Evolutionary conservation across 1,284 basidiomycete genomes (phyloP).

Genomic region (Malassezia globosa): DNA sequence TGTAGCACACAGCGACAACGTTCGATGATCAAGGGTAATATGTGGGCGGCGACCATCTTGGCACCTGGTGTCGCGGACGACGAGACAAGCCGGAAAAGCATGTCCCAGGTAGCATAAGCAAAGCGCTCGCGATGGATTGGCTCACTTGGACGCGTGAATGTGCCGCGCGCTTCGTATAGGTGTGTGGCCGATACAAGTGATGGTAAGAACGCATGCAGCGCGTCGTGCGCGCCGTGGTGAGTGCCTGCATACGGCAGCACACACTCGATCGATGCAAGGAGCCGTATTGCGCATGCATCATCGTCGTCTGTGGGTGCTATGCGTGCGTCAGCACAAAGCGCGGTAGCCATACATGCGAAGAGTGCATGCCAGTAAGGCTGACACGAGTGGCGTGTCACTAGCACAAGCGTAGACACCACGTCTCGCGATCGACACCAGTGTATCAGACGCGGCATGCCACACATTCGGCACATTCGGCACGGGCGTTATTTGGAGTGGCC

Average conservation of each 20-base stretch:
- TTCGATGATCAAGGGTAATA: slow-evolving; percentile 60
- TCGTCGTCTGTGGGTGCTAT: background rate
- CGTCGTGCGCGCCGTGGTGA: slow-evolving; percentile 59
- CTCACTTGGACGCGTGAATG: background rate
- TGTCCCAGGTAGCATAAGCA: slow-evolving; percentile 85
- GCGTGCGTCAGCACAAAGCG: background rate
- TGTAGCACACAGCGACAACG: slow-evolving; percentile 61
- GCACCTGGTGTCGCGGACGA: slow-evolving; percentile 45
- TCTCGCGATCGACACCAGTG: background rate
- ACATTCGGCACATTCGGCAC: background rate
- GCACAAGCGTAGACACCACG: background rate
- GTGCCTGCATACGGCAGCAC: slow-evolving; percentile 61
- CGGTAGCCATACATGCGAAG: background rate
- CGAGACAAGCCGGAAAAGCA: slow-evolving; percentile 69
- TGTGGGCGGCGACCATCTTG: slow-evolving; percentile 56
- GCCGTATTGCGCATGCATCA: slow-evolving; percentile 50
- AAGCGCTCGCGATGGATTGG: slow-evolving; percentile 57
- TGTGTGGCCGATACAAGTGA: slow-evolving; percentile 65
- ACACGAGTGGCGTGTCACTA: no score
- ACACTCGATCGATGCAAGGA: slow-evolving; percentile 2
- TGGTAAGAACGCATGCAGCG: slow-evolving; percentile 61
- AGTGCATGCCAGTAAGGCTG: slow-evolving; percentile 1
- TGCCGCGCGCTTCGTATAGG: slow-evolving; percentile 51
- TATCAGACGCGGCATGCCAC: background rate
- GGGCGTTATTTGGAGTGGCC: background rate